These are phyloP conservation scores for Beauveria varroae DNA, from an alignment of 2,329 filamentous ascomycete genomes.

Conservation along the genomic window DNA sequence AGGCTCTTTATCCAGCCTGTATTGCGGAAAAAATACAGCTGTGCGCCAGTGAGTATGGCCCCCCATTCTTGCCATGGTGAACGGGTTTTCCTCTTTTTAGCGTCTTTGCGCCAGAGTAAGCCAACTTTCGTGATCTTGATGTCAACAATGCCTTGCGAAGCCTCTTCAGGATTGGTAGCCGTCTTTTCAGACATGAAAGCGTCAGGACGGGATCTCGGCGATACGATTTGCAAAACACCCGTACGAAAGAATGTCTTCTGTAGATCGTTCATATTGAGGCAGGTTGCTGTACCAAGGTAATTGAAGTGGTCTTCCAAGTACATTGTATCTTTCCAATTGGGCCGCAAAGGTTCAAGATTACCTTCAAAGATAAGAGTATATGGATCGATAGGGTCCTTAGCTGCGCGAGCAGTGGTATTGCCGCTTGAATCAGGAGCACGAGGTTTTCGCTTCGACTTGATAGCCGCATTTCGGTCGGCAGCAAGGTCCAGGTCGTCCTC, in stretches of 20 bases:
- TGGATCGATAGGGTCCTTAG: slow-evolving; percentile 85
- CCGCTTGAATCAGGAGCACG: slow-evolving; percentile 57
- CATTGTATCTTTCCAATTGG: slow-evolving; percentile 87
- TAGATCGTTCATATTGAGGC: slow-evolving; percentile 70
- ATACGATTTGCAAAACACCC: slow-evolving; percentile 89
- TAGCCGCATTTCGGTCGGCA: slow-evolving; percentile 61
- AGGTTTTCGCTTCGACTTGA: slow-evolving; percentile 63
- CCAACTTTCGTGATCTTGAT: slow-evolving; percentile 97
- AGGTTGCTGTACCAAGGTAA: slow-evolving; percentile 70
- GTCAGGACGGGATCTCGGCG: slow-evolving; percentile 83
- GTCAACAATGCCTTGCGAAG: slow-evolving; percentile 87
- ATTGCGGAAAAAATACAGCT: slow-evolving; percentile 94
- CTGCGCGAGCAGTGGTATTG: slow-evolving; percentile 47
- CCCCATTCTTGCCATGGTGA: slow-evolving; percentile 99
- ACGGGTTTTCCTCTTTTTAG: slow-evolving; percentile 85
- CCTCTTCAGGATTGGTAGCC: slow-evolving; percentile 74
- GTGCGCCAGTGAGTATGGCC: slow-evolving; percentile 89
- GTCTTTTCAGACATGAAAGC: slow-evolving; percentile 90
- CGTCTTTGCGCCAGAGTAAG: slow-evolving; percentile 86
- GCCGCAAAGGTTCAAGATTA: slow-evolving; percentile 74
- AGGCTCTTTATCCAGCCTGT: slow-evolving; percentile 85
- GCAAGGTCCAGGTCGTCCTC: slow-evolving; percentile 84
- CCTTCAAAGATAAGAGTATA: slow-evolving; percentile 91
- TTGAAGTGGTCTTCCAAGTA: slow-evolving; percentile 85
- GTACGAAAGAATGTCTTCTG: slow-evolving; percentile 88